phyloP scores from a whole-genome alignment of 129 eudicot genomes.

The Chrysanthemum lavandulifolium region DNA sequence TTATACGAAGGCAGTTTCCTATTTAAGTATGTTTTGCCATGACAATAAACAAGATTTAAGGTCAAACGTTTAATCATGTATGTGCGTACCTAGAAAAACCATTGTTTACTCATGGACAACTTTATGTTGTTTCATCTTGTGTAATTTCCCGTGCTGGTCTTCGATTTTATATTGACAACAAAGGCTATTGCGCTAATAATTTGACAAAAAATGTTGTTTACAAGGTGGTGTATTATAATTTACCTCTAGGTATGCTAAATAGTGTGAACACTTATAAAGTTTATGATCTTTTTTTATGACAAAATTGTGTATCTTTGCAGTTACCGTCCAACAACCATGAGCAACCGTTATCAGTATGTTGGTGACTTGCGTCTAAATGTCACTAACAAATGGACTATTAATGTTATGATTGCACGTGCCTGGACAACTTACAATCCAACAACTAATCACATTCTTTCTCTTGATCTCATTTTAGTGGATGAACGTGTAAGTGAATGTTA shows the following conservation, averaged over 20 bases:
- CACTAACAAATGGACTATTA: too few species aligned
- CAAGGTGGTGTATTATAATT: background rate
- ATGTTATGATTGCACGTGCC: too few species aligned
- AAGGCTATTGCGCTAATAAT: background rate
- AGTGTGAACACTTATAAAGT: too few species aligned
- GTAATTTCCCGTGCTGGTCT: background rate
- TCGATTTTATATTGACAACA: background rate
- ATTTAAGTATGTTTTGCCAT: conserved; percentile 14
- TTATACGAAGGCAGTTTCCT: conserved; percentile 5
- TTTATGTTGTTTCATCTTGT: background rate
- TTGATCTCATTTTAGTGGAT: too few species aligned
- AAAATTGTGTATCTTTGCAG: too few species aligned
- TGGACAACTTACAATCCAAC: too few species aligned
- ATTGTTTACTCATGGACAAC: background rate
- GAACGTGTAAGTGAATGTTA: too few species aligned
- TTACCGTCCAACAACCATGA: too few species aligned
- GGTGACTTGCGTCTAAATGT: too few species aligned
- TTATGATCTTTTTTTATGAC: too few species aligned
- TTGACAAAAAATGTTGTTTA: background rate
- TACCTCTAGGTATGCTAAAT: background rate
- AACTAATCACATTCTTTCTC: too few species aligned
- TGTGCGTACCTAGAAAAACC: background rate
- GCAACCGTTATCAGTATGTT: too few species aligned
- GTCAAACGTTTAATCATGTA: conserved; percentile 14
- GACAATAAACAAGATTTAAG: conserved; percentile 24